Evolutionary conservation across 2,329 filamentous ascomycete species (phyloP), one percentile per base, ranked within the genome.

Genomic region (Chrysoporthe austroafricana): DNA sequence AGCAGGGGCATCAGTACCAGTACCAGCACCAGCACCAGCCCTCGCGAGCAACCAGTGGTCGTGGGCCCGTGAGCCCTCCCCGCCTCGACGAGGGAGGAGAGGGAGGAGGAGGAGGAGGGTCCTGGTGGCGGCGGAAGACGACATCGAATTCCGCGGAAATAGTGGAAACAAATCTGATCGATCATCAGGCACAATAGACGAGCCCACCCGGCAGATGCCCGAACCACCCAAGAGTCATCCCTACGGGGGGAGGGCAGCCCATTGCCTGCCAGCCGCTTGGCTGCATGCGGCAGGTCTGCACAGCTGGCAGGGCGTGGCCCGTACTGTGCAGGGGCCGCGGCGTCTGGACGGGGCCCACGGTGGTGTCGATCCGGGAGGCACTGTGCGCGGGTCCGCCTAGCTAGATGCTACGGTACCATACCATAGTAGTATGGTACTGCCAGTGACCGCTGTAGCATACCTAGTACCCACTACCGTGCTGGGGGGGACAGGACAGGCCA

Each of bases 251-350:
- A 52, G 50, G 21, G 2, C 9, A 21, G 48, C 26, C 26, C 26
- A 26, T 26, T 26, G 26, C 26, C 26, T 26, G 26, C 26, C 48
- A 52, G 48, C 14, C 48, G 48, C 50, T 13, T 52, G 26, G 21
- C 50, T 21, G 14, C 11, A 52, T 52, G 50, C 50, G 50, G 50
- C 50, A 52, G 50, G 50, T 52, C 50, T 52, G 50, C 26, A 21
- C 26, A 32, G 50, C 21, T 32, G 21, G 26, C 50, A 52, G 26
- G 50, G 36, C 9, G 36, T 39, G 36, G 36, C 36, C 36, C 36
- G 9, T 39, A 39, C 36, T 39, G 36, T 39, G 6, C 36, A 39
- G 36, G 36, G 1, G 36, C 26, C 26, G 26, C 26, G 26, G 26
- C 26, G 26, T 26, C 26, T 26, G 26, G 26, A 26, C 26, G 26